Conservation (phyloP, 495 filamentous ascomycete species). For the Ramalina peruviana region DNA sequence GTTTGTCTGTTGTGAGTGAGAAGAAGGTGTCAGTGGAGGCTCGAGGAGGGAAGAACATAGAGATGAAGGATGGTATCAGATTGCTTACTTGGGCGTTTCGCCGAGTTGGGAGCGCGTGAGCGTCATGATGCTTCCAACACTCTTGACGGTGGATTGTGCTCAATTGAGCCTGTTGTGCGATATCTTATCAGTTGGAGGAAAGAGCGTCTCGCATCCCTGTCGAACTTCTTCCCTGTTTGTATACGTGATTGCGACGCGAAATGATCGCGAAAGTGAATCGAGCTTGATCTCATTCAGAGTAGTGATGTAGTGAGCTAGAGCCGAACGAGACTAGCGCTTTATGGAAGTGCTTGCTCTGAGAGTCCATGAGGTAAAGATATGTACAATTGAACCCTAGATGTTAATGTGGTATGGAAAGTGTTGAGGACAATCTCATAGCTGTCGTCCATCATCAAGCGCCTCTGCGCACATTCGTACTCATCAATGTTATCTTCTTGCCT, state of each 20-base stretch:
- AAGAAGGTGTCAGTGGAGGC: not conserved
- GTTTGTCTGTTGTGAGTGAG: conserved; percentile 34
- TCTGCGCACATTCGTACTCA: conserved; percentile 69
- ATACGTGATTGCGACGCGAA: no score
- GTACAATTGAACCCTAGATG: not conserved
- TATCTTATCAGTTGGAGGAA: no score
- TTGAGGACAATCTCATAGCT: not conserved
- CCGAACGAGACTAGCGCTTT: no score
- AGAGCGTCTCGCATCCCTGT: no score
- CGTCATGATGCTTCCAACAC: conserved; percentile 20
- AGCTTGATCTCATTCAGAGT: no score
- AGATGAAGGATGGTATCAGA: conserved; percentile 2
- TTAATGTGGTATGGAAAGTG: not conserved
- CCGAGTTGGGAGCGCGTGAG: conserved; percentile 37
- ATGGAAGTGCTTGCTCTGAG: no score
- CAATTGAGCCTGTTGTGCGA: no score
- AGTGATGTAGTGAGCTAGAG: no score
- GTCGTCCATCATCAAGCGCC: conserved; percentile 34
- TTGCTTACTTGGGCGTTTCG: conserved; percentile 25
- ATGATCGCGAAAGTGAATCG: no score
- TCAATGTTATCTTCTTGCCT: conserved; percentile 84
- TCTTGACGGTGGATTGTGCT: no score
- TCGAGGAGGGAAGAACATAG: conserved; percentile 6
- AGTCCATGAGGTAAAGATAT: not conserved
- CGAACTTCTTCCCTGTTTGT: no score